These are phyloP conservation scores for Casuarina cunninghamiana DNA, from an alignment of 306 rosid species.

Conservation along the genomic window DNA sequence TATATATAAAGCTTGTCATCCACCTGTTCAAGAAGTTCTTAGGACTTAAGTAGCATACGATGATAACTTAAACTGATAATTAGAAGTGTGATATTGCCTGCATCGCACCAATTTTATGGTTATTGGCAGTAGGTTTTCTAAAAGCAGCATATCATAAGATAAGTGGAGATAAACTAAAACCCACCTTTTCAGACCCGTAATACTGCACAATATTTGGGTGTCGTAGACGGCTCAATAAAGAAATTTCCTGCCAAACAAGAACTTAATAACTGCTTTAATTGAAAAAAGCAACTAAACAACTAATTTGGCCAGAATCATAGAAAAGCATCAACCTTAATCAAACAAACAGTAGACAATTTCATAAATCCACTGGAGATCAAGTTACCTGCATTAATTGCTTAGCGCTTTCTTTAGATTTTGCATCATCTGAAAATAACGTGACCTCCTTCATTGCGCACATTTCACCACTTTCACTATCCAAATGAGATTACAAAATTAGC, in stretches of 20 bases:
- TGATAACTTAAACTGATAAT: not conserved
- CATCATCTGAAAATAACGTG: slow-evolving; percentile 93
- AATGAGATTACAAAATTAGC: slow-evolving; percentile 25
- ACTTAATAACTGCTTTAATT: slow-evolving; percentile 36
- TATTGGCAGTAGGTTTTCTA: not conserved
- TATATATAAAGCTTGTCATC: slow-evolving; percentile 87
- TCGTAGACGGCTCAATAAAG: slow-evolving; percentile 85
- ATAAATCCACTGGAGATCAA: slow-evolving; percentile 11
- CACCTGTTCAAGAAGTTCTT: slow-evolving; percentile 59
- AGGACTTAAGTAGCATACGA: slow-evolving; percentile 25
- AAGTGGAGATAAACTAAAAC: slow-evolving; percentile 28
- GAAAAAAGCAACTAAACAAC: slow-evolving; percentile 30
- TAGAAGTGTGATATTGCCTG: not conserved
- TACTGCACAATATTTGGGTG: slow-evolving; percentile 98
- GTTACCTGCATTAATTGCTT: slow-evolving; percentile 93
- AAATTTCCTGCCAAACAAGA: slow-evolving; percentile 69
- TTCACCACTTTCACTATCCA: slow-evolving; percentile 87
- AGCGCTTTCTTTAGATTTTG: slow-evolving; percentile 93
- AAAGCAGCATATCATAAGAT: not conserved
- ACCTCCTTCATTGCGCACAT: slow-evolving; percentile 99
- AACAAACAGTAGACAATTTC: slow-evolving; percentile 4
- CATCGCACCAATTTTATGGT: not conserved
- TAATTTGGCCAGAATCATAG: slow-evolving; percentile 3
- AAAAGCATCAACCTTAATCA: not conserved
- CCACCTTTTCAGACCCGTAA: slow-evolving; percentile 86